These are phyloP conservation scores for Talaromyces verruculosus DNA, from an alignment of 2,329 filamentous ascomycete species.

Conservation along the genomic window DNA sequence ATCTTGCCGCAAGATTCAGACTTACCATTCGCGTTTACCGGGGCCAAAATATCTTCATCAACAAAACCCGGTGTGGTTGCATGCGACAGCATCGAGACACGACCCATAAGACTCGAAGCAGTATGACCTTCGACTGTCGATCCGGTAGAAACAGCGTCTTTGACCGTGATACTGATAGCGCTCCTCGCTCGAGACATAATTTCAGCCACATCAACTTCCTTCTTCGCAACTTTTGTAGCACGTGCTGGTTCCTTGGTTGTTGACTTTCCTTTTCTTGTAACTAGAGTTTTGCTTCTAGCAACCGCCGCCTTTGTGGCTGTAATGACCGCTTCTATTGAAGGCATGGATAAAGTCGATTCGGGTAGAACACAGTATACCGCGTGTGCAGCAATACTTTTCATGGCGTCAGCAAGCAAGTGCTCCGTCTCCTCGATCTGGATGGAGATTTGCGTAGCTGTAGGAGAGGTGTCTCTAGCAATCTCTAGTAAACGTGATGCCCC, in stretches of 20 bases:
- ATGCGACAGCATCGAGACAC: conserved; percentile 45
- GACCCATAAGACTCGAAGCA: conserved; percentile 41
- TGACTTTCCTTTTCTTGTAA: conserved; percentile 31
- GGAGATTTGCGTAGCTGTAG: conserved; percentile 63
- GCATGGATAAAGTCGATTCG: conserved; percentile 88
- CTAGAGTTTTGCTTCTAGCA: conserved; percentile 29
- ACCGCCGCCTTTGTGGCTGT: conserved; percentile 37
- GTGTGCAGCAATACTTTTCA: conserved; percentile 65
- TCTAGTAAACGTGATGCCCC: conserved; percentile 57
- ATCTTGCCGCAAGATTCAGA: not conserved
- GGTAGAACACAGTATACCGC: conserved; percentile 86
- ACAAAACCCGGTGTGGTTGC: conserved; percentile 37
- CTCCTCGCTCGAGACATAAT: conserved; percentile 40
- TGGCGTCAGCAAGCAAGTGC: conserved; percentile 40
- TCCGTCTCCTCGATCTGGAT: conserved; percentile 40
- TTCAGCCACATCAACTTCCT: conserved; percentile 37
- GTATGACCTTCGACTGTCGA: conserved; percentile 44
- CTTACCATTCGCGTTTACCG: conserved; percentile 43
- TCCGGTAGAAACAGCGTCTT: conserved; percentile 35
- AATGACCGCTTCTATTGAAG: conserved; percentile 55
- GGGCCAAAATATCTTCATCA: conserved; percentile 31
- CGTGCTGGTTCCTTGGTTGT: conserved; percentile 31
- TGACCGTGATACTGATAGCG: conserved; percentile 35
- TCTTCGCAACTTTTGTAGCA: conserved; percentile 30
- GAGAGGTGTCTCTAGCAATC: conserved; percentile 35